Evolutionary conservation across 2,329 filamentous ascomycete species (phyloP).

Genomic region (Pleoardoris graminearum): DNA sequence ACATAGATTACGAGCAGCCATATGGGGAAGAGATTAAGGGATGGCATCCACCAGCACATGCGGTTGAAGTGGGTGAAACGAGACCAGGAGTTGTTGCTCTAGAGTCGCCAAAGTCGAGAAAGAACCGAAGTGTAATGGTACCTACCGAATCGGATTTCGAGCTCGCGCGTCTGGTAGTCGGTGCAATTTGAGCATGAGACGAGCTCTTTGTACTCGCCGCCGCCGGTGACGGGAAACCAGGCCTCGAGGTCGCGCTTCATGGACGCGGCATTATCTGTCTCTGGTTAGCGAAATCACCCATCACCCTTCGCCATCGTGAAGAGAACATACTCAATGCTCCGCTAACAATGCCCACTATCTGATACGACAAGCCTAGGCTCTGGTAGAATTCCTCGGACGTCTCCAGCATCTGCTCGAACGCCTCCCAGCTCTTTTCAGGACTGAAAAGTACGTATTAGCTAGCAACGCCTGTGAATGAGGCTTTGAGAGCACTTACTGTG

Average conservation of each 20-base stretch:
- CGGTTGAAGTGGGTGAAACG: background rate
- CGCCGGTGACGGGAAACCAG: slow-evolving; percentile 59
- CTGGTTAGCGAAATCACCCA: slow-evolving; percentile 10
- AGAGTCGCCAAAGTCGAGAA: background rate
- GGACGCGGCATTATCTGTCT: slow-evolving; percentile 48
- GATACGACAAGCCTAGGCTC: slow-evolving; percentile 85
- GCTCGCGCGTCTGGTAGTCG: slow-evolving; percentile 91
- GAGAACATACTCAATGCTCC: slow-evolving; percentile 69
- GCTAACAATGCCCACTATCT: slow-evolving; percentile 92
- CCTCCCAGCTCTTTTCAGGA: slow-evolving; percentile 83
- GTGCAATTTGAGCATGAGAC: slow-evolving; percentile 98
- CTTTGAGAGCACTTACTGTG: too few relatives aligned
- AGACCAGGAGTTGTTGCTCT: background rate
- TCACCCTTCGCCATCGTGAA: background rate
- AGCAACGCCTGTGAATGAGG: too few relatives aligned
- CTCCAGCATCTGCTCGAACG: slow-evolving; percentile 90
- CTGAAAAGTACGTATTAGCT: too few relatives aligned
- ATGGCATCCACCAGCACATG: too few relatives aligned
- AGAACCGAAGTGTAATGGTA: background rate
- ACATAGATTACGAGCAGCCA: background rate
- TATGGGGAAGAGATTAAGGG: too few relatives aligned
- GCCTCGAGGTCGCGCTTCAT: slow-evolving; percentile 98
- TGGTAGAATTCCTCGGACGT: slow-evolving; percentile 95
- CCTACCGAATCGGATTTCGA: slow-evolving; percentile 80
- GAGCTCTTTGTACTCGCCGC: slow-evolving; percentile 97